A percentile compares a stretch with the other conserved stretches of the same genome.
These are phyloP conservation scores for Striga hermonthica DNA, from an alignment of 305 asterid genomes.

Conservation along the genomic window DNA sequence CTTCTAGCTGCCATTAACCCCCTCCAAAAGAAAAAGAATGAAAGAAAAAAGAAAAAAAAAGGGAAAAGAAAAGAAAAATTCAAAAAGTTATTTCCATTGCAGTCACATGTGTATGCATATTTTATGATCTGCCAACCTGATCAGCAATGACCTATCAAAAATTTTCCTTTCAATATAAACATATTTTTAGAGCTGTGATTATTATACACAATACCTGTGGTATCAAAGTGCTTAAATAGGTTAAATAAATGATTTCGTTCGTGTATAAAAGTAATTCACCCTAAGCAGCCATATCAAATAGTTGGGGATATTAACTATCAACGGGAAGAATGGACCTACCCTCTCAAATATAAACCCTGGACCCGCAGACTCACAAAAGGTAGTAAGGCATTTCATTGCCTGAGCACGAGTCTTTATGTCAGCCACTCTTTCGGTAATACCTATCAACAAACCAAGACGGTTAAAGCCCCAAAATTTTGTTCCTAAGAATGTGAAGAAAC, in stretches of 20 bases:
- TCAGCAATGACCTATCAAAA: not conserved
- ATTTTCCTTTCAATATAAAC: too few relatives aligned
- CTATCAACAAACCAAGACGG: slow-evolving; percentile 41
- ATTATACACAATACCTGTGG: too few relatives aligned
- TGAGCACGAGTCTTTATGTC: slow-evolving; percentile 96
- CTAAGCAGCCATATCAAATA: slow-evolving; percentile 14
- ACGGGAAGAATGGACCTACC: slow-evolving; percentile 45
- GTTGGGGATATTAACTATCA: not conserved
- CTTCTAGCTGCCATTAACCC: too few relatives aligned
- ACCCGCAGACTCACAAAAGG: slow-evolving; percentile 93
- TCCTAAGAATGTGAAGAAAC: slow-evolving; percentile 24
- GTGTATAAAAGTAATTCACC: not conserved
- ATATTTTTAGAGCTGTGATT: too few relatives aligned
- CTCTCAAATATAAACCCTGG: slow-evolving; percentile 97
- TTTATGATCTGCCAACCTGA: not conserved
- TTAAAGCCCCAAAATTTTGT: slow-evolving; percentile 25
- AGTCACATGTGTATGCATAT: too few relatives aligned
- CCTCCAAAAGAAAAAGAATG: too few relatives aligned
- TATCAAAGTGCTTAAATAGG: not conserved
- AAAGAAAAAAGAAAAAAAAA: too few relatives aligned
- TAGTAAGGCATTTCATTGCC: slow-evolving; percentile 94
- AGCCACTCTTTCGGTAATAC: slow-evolving; percentile 94
- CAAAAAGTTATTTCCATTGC: too few relatives aligned
- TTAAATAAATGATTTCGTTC: not conserved
- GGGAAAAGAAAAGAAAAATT: too few relatives aligned